These are phyloP conservation scores for Hymenoscyphus repandus DNA, from an alignment of 2,329 filamentous ascomycete species.

Conservation along the genomic window DNA sequence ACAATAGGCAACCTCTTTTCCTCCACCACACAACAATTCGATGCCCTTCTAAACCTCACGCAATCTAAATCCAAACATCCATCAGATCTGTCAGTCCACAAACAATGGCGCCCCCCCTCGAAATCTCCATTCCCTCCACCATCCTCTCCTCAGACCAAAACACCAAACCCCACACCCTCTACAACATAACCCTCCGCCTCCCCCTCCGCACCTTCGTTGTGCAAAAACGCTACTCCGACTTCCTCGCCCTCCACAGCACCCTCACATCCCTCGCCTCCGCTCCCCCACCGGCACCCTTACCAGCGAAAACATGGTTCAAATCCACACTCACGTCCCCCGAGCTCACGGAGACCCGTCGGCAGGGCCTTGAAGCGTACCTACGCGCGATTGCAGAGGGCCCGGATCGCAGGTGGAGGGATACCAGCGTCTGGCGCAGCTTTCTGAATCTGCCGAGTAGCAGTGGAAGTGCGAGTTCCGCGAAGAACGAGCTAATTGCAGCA, in stretches of 20 bases:
- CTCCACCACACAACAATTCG: background rate
- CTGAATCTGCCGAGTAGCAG: constrained; percentile 58
- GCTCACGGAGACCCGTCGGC: constrained; percentile 65
- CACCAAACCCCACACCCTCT: constrained; percentile 62
- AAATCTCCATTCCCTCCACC: constrained; percentile 64
- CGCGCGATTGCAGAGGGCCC: constrained; percentile 65
- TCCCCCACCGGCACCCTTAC: constrained; percentile 62
- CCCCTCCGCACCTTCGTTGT: constrained; percentile 71
- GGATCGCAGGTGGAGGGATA: constrained; percentile 73
- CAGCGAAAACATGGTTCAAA: constrained; percentile 72
- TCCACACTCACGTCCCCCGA: constrained; percentile 64
- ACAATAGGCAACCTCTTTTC: background rate
- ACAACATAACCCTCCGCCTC: constrained; percentile 72
- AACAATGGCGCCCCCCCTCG: constrained; percentile 57
- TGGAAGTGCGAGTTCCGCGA: constrained; percentile 30
- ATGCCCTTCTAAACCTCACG: background rate
- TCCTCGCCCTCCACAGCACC: constrained; percentile 58
- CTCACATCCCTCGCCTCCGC: constrained; percentile 55
- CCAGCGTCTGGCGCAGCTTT: constrained; percentile 67
- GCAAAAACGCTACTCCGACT: constrained; percentile 80
- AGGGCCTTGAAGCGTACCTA: constrained; percentile 65
- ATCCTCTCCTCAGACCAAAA: constrained; percentile 46
- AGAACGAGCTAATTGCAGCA: constrained; percentile 27
- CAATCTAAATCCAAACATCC: background rate
- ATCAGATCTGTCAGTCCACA: background rate